Conservation (phyloP, 2,329 filamentous ascomycete species). For the Claviceps cyperi region DNA sequence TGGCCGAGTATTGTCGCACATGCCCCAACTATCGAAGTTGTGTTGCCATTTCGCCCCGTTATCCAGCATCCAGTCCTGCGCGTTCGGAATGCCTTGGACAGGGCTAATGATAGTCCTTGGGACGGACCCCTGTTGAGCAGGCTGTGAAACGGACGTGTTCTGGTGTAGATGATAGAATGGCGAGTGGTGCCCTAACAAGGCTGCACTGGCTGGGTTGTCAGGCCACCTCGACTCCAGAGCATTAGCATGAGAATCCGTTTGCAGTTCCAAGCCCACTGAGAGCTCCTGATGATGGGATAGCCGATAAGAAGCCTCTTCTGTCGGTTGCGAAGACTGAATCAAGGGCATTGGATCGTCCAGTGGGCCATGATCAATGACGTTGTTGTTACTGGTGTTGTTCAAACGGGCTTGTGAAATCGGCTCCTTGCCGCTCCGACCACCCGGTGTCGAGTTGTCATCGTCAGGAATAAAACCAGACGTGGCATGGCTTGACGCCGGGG, state of each 20-base stretch:
- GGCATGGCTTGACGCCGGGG: constrained; percentile 27
- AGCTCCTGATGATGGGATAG: background rate
- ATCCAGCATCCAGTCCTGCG: constrained; percentile 42
- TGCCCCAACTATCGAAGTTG: constrained; percentile 39
- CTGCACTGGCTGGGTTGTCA: background rate
- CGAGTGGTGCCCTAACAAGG: background rate
- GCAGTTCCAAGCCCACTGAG: constrained; percentile 3
- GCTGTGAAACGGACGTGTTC: constrained; percentile 3
- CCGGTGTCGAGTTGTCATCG: constrained; percentile 10
- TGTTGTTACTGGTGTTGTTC: background rate
- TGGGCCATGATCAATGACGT: constrained; percentile 1
- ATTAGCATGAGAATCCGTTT: constrained; percentile 11
- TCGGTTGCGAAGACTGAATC: constrained; percentile 5
- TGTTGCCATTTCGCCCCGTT: constrained; percentile 45
- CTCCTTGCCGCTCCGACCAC: constrained; percentile 22
- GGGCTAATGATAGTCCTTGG: background rate
- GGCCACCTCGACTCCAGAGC: constrained; percentile 14
- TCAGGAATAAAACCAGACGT: constrained; percentile 17
- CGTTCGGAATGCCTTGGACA: constrained; percentile 23
- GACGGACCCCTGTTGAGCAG: constrained; percentile 9
- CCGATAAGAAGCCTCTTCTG: background rate
- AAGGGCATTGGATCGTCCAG: constrained; percentile 7
- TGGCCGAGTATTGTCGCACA: constrained; percentile 15
- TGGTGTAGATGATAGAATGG: constrained; percentile 3
- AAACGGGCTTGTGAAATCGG: constrained; percentile 18